Evolutionary conservation across 345 rosid species (phyloP).

Genomic region (Arabidopsis suecica): DNA sequence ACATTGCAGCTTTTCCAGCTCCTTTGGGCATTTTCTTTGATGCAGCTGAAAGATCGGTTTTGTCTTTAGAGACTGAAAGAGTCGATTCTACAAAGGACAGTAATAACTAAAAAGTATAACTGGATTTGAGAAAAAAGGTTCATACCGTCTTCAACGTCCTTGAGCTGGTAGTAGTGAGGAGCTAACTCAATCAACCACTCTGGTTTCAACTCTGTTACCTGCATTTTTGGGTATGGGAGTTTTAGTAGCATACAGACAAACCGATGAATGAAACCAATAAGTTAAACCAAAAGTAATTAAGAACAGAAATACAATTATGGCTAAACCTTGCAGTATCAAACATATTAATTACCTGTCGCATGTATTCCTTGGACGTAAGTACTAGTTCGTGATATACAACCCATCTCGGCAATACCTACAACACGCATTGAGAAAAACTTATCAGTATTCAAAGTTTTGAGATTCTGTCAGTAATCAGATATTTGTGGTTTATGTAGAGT

Average conservation of each 20-base stretch:
- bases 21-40: slow-evolving; percentile 92
- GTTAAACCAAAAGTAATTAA: neutral
- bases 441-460: neutral
- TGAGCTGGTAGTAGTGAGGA: slow-evolving; percentile 90
- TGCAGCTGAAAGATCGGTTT: slow-evolving; percentile 53
- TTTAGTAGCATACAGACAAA: slow-evolving; percentile 27
- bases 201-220: slow-evolving; percentile 96
- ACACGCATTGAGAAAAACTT: slow-evolving; percentile 18
- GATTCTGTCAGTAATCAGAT: slow-evolving; percentile 13
- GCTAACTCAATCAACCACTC: slow-evolving; percentile 99
- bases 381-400: slow-evolving; percentile 91
- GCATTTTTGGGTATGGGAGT: slow-evolving; percentile 10
- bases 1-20: slow-evolving; percentile 47
- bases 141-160: slow-evolving; percentile 96
- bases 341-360: slow-evolving; percentile 68
- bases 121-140: slow-evolving; percentile 39
- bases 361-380: slow-evolving; percentile 89
- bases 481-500: slow-evolving; percentile 3
- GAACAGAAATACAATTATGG: neutral
- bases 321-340: slow-evolving; percentile 12
- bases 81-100: neutral
- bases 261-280: slow-evolving; percentile 20
- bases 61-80: neutral
- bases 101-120: neutral
- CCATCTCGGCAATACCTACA: slow-evolving; percentile 90